These are phyloP conservation scores for Ophiostoma montium DNA, from an alignment of 2,329 filamentous ascomycete species.

Conservation along the genomic window DNA sequence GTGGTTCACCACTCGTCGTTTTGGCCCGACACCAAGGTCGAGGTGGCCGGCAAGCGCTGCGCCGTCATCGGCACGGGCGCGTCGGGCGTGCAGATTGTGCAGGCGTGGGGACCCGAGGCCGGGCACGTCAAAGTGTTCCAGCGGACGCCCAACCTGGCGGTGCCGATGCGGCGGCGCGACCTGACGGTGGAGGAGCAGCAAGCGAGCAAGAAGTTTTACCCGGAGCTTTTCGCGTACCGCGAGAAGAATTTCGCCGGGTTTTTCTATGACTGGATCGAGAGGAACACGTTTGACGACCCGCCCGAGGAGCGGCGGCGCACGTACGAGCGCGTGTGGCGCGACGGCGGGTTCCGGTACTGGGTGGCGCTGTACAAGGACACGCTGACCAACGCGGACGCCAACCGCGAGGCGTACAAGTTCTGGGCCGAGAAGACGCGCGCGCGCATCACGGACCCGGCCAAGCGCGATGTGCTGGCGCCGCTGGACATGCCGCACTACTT, in stretches of 20 bases:
- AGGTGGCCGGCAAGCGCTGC: conserved; percentile 42
- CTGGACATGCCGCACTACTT: conserved; percentile 37
- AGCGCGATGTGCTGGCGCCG: conserved; percentile 38
- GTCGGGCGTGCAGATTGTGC: conserved; percentile 48
- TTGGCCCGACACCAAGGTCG: conserved; percentile 44
- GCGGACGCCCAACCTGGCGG: conserved; percentile 49
- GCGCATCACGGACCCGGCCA: conserved; percentile 34
- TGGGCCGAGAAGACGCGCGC: conserved; percentile 37
- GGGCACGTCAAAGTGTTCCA: conserved; percentile 46
- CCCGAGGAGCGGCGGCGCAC: conserved; percentile 33
- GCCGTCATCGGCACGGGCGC: conserved; percentile 52
- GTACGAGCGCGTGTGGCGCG: conserved; percentile 33
- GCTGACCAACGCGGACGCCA: conserved; percentile 30
- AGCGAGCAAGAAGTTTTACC: conserved; percentile 28
- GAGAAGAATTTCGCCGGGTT: conserved; percentile 44
- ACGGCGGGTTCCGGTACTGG: conserved; percentile 43
- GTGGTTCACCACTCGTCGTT: conserved; percentile 44
- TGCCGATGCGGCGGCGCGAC: conserved; percentile 42
- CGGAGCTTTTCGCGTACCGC: conserved; percentile 36
- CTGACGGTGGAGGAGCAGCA: conserved; percentile 38
- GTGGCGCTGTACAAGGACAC: conserved; percentile 39
- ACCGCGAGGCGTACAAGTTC: conserved; percentile 39
- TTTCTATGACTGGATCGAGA: conserved; percentile 38
- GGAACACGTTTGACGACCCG: conserved; percentile 40
- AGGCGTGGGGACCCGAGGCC: conserved; percentile 41